phyloP scores from a whole-genome alignment of 1,284 basidiomycete species.

The Singerocomus inundabilis region DNA sequence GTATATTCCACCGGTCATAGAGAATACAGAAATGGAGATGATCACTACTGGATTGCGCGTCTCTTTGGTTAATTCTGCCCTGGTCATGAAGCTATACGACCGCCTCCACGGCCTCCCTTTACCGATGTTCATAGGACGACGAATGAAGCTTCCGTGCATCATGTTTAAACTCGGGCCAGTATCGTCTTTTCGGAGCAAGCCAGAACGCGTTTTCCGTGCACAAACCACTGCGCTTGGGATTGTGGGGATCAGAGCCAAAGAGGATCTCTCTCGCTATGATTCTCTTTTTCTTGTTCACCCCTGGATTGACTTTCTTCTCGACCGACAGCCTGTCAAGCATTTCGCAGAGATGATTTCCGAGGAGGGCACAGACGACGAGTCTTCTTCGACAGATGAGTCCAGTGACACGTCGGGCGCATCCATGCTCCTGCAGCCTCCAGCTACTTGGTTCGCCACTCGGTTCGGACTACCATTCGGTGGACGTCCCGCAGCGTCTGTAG shows the following conservation, averaged over 20 bases:
- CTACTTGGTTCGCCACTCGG: background rate
- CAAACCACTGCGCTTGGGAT: background rate
- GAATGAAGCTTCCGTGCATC: conserved; percentile 9
- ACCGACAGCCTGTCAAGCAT: background rate
- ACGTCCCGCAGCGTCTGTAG: background rate
- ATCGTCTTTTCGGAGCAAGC: background rate
- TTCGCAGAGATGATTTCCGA: background rate
- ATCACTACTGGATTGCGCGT: background rate
- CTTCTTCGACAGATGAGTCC: background rate
- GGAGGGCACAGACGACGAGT: background rate
- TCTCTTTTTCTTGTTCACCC: background rate
- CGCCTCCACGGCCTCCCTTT: background rate
- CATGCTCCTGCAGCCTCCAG: background rate
- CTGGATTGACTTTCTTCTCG: background rate
- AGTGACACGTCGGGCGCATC: no score
- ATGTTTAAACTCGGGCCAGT: conserved; percentile 5
- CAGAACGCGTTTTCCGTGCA: background rate
- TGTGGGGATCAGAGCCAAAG: background rate
- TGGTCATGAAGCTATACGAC: conserved; percentile 1
- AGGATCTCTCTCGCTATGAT: background rate
- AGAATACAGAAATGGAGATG: background rate
- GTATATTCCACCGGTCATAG: background rate
- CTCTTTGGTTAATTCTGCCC: background rate
- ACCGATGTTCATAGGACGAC: background rate
- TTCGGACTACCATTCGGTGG: background rate